These are phyloP conservation scores for Mortierella hygrophila DNA, from an alignment of 192 early-diverging fungal species.

Conservation along the genomic window DNA sequence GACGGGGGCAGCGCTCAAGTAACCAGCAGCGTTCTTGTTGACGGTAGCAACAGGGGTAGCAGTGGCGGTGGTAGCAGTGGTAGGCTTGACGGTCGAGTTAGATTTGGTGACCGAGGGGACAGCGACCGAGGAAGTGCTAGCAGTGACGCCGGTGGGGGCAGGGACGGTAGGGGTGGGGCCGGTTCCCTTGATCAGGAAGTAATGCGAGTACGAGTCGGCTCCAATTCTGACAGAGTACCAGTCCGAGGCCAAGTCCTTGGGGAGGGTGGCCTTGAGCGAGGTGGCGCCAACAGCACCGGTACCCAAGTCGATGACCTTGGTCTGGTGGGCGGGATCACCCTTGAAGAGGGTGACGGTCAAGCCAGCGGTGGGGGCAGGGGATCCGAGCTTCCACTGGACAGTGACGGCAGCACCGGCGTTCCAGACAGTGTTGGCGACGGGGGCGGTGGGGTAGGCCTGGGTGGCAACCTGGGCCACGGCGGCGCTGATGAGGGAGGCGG, in stretches of 20 bases:
- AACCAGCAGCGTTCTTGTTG: slow-evolving; percentile 11
- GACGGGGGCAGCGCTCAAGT: slow-evolving; percentile 12
- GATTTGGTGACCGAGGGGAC: not conserved
- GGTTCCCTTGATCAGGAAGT: slow-evolving; percentile 28
- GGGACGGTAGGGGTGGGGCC: slow-evolving; percentile 18
- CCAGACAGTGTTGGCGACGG: slow-evolving; percentile 32
- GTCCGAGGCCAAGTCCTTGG: slow-evolving; percentile 20
- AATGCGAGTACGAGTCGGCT: slow-evolving; percentile 29
- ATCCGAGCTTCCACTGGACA: slow-evolving; percentile 25
- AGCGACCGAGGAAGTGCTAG: not conserved
- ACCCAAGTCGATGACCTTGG: slow-evolving; percentile 16
- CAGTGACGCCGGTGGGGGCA: slow-evolving; percentile 8
- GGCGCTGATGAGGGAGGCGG: slow-evolving; percentile 23
- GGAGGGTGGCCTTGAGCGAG: slow-evolving; percentile 22
- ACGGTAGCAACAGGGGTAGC: not conserved
- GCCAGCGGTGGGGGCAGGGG: slow-evolving; percentile 8
- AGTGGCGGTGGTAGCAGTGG: slow-evolving; percentile 3
- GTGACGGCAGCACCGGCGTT: slow-evolving; percentile 12
- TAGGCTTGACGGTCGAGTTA: not conserved
- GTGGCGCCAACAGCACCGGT: slow-evolving; percentile 12
- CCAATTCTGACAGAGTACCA: slow-evolving; percentile 49
- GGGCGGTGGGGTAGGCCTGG: slow-evolving; percentile 40
- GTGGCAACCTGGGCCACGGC: slow-evolving; percentile 33
- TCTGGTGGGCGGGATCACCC: slow-evolving; percentile 37
- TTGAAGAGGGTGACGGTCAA: slow-evolving; percentile 28